Base-by-base conservation (phyloP, 2,329 filamentous ascomycete species). In the Teratosphaeria pseudoeucalypti region DNA sequence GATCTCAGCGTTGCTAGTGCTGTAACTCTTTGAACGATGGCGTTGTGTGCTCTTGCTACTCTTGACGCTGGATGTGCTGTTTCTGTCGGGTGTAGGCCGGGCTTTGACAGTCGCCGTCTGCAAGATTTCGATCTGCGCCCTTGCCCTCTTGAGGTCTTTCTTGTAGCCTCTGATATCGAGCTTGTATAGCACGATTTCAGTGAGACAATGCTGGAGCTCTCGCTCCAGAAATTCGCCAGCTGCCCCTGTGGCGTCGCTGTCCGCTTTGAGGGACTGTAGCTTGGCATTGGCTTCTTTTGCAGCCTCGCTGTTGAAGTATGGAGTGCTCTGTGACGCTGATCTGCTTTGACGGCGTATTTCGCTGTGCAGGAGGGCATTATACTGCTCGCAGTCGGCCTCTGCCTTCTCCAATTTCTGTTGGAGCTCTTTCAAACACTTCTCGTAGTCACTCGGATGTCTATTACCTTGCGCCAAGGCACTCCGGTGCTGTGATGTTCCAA, bases 161-260 rank as follows among this genome's bases (percentile, higher is more conserved):
- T 75, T 77, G 67, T 78, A 80, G 16, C 75, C 75, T 57, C 72
- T 74, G 57, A 78, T 72, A 57, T 81, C 78, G 34, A 79, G 72
- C 64, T 79, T 79, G 69, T 78, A 79, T 56, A 77, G 71, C 27
- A 79, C 74, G 58, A 78, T 78, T 55, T 80, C 77, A n/a, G 74
- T 67, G 37, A 79, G 69, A 54, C 64, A 69, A 39, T 68, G 60
- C 54, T 68, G 57, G 7, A 68, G 55, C 52, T 68, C 65, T 52
- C 61, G 59, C 57, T 68, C 67, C 56, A 79, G 63, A 16, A 63
- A 29, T 0, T 54, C 53, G 14, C 10, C 11, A n/a, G 53, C 19
- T 32, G 53, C 53, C n/a, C 43, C 43, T 19, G 16, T 12, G 43
- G 43, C 43, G 10, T 23, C 43, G 19, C 43, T 49, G 12, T 37